A percentile compares a stretch with the other conserved stretches of the same genome.
phyloP scores from a whole-genome alignment of 169 alveolate genomes.

The Miamiensis avidus region DNA sequence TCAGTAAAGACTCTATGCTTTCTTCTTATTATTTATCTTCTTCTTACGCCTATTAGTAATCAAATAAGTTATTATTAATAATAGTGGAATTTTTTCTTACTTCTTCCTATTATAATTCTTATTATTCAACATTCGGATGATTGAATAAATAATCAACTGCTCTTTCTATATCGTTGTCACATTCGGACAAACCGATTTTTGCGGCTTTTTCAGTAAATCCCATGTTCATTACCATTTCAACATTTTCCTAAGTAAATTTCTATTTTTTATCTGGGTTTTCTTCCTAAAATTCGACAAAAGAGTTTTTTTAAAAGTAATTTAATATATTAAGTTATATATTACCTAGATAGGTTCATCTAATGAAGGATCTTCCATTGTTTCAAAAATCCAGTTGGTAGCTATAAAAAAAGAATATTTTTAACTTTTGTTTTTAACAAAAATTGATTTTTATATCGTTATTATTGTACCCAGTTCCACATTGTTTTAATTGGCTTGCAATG shows the following conservation, averaged over 20 bases:
- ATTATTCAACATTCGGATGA: constrained; percentile 64
- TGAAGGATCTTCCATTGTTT: constrained; percentile 73
- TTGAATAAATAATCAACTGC: constrained; percentile 79
- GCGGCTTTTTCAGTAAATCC: constrained; percentile 81
- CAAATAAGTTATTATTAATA: too few relatives aligned
- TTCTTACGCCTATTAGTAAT: too few relatives aligned
- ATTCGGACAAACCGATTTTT: constrained; percentile 60
- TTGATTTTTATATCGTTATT: too few relatives aligned
- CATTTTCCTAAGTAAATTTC: constrained; percentile 34
- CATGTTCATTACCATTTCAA: constrained; percentile 58
- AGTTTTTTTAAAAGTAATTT: background rate
- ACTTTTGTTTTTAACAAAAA: too few relatives aligned
- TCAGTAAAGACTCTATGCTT: constrained; percentile 35
- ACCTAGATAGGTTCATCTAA: constrained; percentile 57
- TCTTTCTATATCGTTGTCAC: constrained; percentile 71
- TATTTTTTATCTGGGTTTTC: constrained; percentile 34
- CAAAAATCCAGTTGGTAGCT: constrained; percentile 77
- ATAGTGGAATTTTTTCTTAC: too few relatives aligned
- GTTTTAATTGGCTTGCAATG: constrained; percentile 63
- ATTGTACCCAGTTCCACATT: constrained; percentile 71
- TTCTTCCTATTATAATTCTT: constrained; percentile 31
- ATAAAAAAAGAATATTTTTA: too few relatives aligned
- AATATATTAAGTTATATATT: constrained; percentile 8
- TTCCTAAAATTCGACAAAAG: background rate
- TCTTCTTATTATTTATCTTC: constrained; percentile 30